Evolutionary conservation across 1,139 yeast genomes (phyloP), one percentile per base, ranked within the genome.

Genomic region (Hyphopichia buzzinii): DNA sequence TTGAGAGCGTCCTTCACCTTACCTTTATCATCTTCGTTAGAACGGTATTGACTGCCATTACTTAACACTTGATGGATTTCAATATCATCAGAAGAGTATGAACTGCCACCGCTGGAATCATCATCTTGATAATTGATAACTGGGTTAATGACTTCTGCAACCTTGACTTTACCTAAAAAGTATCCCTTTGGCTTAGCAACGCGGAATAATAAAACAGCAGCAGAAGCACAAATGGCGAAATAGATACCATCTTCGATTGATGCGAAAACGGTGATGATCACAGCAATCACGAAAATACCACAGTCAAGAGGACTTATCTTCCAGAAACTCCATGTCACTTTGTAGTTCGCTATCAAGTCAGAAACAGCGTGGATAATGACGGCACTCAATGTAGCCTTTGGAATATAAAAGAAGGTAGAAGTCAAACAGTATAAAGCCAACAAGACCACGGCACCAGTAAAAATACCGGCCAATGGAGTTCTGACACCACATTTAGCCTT

Each of bases 401-500:
- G 96, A 59, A 90, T 90, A 66, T 78, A 90, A 69, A 73, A 87
- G 67, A 90, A 90, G 4, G 95, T 84, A 36, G 72, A 72, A 8
- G 97, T 88, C 49, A 90, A 75, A 39, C 84, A 83, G 59, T 89
- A 90, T 43, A 90, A 71, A 2, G 97, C 96, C 44, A 90, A 68
- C 45, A 90, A 65, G 17, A 90, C 97, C 58, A 90, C 90, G 26
- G 77, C 79, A 55, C 97, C 97, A 19, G 96, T 88, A 64, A 81
- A 85, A 37, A 88, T 74, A 64, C 97, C 96, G 36, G 96, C 95
- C 43, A 89, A 69, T 23, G 97, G 97, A 27, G 97, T 90, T 55
- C 90, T 78, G 31, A 90, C 97, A 55, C 96, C 96, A 74, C 96
- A 89, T 64, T 89, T 90, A 38, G 95, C 85, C 64, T 90, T 89